phyloP scores from a whole-genome alignment of 148 eudicot species.

The Pouteria glomerata region DNA sequence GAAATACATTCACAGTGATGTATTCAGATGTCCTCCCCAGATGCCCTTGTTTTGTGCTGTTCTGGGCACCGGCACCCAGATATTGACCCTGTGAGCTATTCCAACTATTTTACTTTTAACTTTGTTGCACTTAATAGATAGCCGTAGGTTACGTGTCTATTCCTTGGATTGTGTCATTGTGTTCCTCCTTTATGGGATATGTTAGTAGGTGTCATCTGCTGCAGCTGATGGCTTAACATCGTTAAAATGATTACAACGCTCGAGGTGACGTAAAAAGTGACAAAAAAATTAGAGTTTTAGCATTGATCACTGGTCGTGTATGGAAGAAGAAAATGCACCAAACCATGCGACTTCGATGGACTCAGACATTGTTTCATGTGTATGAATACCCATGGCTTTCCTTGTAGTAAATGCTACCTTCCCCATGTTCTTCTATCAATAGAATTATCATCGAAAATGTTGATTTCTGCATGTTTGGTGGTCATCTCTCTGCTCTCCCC shows the following conservation, averaged over 20 bases:
- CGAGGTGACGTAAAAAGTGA: neutral
- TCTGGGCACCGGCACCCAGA: slow-evolving; percentile 75
- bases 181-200: neutral
- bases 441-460: no score
- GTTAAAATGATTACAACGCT: neutral
- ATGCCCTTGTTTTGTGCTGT: slow-evolving; percentile 64
- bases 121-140: neutral
- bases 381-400: neutral
- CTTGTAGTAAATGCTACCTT: neutral
- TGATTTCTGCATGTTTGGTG: no score
- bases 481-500: no score
- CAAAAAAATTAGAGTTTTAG: no score
- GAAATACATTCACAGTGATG: slow-evolving; percentile 60
- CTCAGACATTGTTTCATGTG: no score
- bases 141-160: neutral
- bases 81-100: slow-evolving; percentile 59
- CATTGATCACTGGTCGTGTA: neutral
- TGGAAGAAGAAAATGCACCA: neutral
- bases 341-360: neutral
- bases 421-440: neutral
- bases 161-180: neutral
- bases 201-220: neutral
- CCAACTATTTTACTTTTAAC: neutral
- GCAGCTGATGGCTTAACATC: neutral
- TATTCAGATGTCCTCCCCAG: slow-evolving; percentile 58